Conservation (phyloP, 1,139 yeast species). For the Suhomyces anneliseae region DNA sequence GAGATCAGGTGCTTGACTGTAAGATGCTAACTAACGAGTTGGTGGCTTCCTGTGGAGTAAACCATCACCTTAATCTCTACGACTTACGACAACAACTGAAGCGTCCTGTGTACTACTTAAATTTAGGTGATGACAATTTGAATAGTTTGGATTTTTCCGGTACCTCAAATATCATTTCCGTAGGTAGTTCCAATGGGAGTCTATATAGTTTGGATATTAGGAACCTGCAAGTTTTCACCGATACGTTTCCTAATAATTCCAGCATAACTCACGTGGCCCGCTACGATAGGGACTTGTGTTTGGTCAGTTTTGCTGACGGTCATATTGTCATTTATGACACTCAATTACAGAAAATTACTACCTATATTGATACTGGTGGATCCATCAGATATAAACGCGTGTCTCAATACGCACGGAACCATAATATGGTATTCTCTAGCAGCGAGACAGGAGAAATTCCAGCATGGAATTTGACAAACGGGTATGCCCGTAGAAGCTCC, state of each 20-base stretch:
- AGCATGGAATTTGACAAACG: constrained; percentile 3
- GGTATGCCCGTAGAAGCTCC: not conserved
- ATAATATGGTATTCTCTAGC: constrained; percentile 3
- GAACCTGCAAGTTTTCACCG: constrained; percentile 17
- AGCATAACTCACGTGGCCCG: constrained; percentile 6
- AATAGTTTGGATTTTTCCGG: constrained; percentile 22
- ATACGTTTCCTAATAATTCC: constrained; percentile 13
- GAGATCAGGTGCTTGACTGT: constrained; percentile 17
- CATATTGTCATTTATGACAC: constrained; percentile 1
- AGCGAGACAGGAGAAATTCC: constrained; percentile 2
- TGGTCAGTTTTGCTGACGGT: constrained; percentile 5
- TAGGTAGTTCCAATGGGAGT: constrained; percentile 32
- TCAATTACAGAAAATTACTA: not conserved
- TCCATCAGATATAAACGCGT: not conserved
- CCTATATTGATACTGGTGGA: not conserved
- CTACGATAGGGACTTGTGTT: not conserved
- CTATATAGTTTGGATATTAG: constrained; percentile 31
- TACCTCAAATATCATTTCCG: constrained; percentile 12
- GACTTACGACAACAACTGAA: constrained; percentile 17
- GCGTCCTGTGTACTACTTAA: constrained; percentile 17
- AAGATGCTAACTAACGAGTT: constrained; percentile 16
- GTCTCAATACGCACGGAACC: constrained; percentile 2
- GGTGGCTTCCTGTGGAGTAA: constrained; percentile 28
- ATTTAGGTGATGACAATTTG: constrained; percentile 31
- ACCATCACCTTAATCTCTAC: constrained; percentile 20